These are phyloP conservation scores for Phytophthora niederhauseri DNA, from an alignment of 352 stramenopile species.

Conservation along the genomic window DNA sequence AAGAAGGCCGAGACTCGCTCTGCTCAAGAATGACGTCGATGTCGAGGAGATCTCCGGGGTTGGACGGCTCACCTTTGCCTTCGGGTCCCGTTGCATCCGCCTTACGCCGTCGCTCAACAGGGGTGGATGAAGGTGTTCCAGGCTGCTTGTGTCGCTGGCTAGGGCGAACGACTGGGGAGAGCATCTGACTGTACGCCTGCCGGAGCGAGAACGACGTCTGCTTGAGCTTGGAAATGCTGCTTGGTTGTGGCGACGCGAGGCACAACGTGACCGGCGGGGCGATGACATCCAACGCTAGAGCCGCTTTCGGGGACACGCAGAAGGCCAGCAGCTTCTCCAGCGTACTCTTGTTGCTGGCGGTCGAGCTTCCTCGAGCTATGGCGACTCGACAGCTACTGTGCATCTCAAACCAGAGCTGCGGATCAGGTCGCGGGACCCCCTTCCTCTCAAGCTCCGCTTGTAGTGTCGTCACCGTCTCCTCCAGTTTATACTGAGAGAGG, in stretches of 20 bases:
- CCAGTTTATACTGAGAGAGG: constrained; percentile 44
- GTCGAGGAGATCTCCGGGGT: not conserved
- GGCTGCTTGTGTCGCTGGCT: constrained; percentile 41
- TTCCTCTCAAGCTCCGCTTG: constrained; percentile 46
- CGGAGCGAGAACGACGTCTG: constrained; percentile 51
- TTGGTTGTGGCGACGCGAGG: constrained; percentile 45
- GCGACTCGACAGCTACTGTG: constrained; percentile 49
- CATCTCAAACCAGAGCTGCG: constrained; percentile 69
- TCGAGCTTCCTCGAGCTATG: constrained; percentile 30
- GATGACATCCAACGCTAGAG: constrained; percentile 43
- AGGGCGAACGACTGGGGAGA: constrained; percentile 58
- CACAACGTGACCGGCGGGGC: constrained; percentile 45
- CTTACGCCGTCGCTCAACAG: constrained; percentile 6
- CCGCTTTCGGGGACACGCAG: constrained; percentile 35
- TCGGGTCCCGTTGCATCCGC: constrained; percentile 3
- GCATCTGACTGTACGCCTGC: constrained; percentile 55
- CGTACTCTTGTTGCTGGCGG: constrained; percentile 26
- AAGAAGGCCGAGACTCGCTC: constrained; percentile 10
- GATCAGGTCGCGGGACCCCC: constrained; percentile 24
- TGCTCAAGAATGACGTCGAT: constrained; percentile 1
- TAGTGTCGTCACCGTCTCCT: constrained; percentile 37
- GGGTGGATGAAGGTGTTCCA: constrained; percentile 11
- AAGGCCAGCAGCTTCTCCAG: constrained; percentile 66
- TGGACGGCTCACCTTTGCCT: constrained; percentile 5
- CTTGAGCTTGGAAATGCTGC: constrained; percentile 35